Conservation (phyloP, 805 yeast genomes). For the Brettanomyces custersianus region DNA sequence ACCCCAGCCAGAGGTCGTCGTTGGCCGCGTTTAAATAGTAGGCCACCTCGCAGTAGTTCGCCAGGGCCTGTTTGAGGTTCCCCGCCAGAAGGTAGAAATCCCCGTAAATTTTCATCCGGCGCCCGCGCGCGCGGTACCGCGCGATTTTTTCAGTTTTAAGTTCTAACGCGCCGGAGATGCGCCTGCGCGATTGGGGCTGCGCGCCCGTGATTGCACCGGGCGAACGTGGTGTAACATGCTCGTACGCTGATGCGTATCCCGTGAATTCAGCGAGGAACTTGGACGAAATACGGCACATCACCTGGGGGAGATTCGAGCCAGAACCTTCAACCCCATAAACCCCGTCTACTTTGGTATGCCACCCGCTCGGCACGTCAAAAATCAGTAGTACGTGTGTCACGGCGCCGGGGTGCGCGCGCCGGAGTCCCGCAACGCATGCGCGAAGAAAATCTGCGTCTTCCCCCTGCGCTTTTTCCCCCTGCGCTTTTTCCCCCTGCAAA, state of each 20-base stretch:
- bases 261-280: slow-evolving; percentile 57
- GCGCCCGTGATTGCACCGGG: slow-evolving; percentile 45
- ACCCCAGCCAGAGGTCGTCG: slow-evolving; percentile 83
- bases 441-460: no score
- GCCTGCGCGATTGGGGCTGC: slow-evolving; percentile 11
- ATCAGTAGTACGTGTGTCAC: slow-evolving; percentile 46
- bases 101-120: slow-evolving; percentile 70
- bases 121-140: slow-evolving; percentile 46
- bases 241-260: slow-evolving; percentile 61
- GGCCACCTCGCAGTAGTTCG: slow-evolving; percentile 68
- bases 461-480: slow-evolving; percentile 22
- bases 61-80: slow-evolving; percentile 58
- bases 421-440: slow-evolving; percentile 32
- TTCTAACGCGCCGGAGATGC: slow-evolving; percentile 24
- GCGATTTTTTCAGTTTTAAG: slow-evolving; percentile 25
- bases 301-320: slow-evolving; percentile 40
- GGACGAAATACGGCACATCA: slow-evolving; percentile 63
- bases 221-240: slow-evolving; percentile 73
- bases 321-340: slow-evolving; percentile 13
- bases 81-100: slow-evolving; percentile 78
- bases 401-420: slow-evolving; percentile 38
- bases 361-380: no score
- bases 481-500: slow-evolving; percentile 24
- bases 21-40: slow-evolving; percentile 46
- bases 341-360: slow-evolving; percentile 3